Evolutionary conservation across 2,329 filamentous ascomycete species (phyloP), one percentile per base, ranked within the genome.

Genomic region (Neonectria sp.): DNA sequence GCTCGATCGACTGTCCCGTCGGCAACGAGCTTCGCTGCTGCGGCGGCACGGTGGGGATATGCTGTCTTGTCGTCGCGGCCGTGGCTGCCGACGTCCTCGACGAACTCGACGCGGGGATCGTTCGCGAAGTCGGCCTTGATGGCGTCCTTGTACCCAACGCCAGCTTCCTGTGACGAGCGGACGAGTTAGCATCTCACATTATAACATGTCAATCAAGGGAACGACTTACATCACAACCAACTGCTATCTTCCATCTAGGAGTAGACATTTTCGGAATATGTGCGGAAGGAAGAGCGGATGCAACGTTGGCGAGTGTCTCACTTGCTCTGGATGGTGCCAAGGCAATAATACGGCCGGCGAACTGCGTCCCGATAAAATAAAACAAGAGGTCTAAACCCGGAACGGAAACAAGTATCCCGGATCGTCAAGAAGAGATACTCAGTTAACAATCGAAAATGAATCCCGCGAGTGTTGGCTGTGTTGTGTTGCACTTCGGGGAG

Each of bases 31-130:
- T 83, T 82, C 15, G 92, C 92, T 6, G 93, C 93, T 45, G 89
- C 88, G 46, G 93, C 92, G 65, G 93, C 93, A 46, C 93, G 88
- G 80, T 93, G 91, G 0, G 94, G 93, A 80, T 97, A 97, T 3
- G 93, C 91, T 2, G 92, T 95, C 79, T 93, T 94, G 85, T 96
- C 93, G 63, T 85, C 82, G 62, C 85, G 76, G 51, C 85, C 84
- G 73, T 89, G 84, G 71, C 93, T 91, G 73, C 94, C 94, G 56
- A 96, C 92, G 77, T 97, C 94, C 68, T 88, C 86, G 63, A 85
- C 82, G 70, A 55, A 33, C 21, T 53, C 55, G 40, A 97, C 92
- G 68, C 90, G 89, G 3, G 88, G 82, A 81, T 93, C 89, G 55
- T 88, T 84, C 71, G 91, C 86, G 68, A 97, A 89, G 77, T 94